Evolutionary conservation across 345 rosid genomes (phyloP).

Genomic region (Linum trigynum): DNA sequence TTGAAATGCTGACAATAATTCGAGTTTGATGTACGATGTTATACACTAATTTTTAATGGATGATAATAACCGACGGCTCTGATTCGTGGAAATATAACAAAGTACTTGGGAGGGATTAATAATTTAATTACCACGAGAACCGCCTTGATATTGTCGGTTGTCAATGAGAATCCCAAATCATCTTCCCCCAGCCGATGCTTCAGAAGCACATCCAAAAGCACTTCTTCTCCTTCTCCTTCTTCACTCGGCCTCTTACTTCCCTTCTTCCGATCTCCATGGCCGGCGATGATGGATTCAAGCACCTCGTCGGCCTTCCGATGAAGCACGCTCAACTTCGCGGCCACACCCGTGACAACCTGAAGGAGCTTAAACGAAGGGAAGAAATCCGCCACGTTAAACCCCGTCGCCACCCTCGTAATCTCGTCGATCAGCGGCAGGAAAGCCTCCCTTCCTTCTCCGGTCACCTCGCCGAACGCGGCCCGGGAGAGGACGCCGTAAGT

Average conservation of each 20-base stretch:
- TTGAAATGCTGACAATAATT: too few relatives aligned
- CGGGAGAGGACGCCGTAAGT: too few relatives aligned
- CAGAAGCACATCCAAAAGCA: not conserved
- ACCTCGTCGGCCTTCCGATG: not conserved
- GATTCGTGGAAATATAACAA: not conserved
- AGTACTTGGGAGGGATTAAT: too few relatives aligned
- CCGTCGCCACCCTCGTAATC: not conserved
- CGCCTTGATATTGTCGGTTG: too few relatives aligned
- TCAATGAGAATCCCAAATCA: too few relatives aligned
- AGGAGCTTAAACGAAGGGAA: slow-evolving; percentile 11
- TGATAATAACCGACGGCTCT: not conserved
- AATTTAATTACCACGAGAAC: not conserved
- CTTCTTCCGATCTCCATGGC: not conserved
- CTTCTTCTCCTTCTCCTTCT: not conserved
- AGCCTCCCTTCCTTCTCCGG: too few relatives aligned
- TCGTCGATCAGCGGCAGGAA: too few relatives aligned
- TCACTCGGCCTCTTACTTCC: too few relatives aligned
- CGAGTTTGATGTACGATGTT: too few relatives aligned
- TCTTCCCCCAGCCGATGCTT: not conserved
- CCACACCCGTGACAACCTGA: not conserved
- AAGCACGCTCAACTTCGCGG: not conserved
- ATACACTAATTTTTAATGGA: not conserved
- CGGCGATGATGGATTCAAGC: slow-evolving; percentile 2
- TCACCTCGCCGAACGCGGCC: too few relatives aligned
- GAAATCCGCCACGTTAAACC: slow-evolving; percentile 12